Percentiles rank a stretch among this genome's conserved stretches.
Evolutionary conservation across 257 asterid genomes (phyloP).

Genomic region (Asclepias syriaca): DNA sequence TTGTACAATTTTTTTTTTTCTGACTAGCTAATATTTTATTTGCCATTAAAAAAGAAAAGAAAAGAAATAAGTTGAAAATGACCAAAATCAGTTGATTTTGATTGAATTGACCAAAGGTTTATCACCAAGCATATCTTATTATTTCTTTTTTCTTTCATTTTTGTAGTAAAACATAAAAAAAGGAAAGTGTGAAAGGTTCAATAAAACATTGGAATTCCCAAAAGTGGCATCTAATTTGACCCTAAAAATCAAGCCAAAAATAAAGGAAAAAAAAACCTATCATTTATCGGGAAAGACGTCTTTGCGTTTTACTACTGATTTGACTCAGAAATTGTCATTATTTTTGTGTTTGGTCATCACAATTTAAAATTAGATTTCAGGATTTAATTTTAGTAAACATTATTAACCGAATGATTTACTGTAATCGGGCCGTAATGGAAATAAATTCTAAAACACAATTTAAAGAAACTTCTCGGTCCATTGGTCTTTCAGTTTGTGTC

Average conservation of each 20-base stretch:
- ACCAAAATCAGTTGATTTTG: not conserved
- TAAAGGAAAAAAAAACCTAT: not conserved
- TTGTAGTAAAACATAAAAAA: not conserved
- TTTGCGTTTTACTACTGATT: not conserved
- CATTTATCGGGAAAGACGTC: not conserved
- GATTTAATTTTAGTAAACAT: no score
- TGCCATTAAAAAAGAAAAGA: no score
- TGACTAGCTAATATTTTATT: no score
- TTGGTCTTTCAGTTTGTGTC: no score
- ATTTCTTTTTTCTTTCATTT: no score
- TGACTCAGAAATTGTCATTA: not conserved
- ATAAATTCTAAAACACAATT: not conserved
- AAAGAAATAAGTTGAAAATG: not conserved
- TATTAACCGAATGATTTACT: no score
- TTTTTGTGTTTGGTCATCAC: no score
- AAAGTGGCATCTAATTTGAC: no score
- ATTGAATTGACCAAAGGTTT: conserved; percentile 7
- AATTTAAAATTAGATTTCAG: not conserved
- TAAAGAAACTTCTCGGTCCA: not conserved
- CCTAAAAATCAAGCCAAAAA: not conserved
- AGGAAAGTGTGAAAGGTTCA: not conserved
- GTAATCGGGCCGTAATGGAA: not conserved
- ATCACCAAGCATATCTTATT: not conserved
- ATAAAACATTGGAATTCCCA: not conserved
- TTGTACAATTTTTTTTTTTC: not conserved